Evolutionary conservation across 345 rosid species (phyloP).

Genomic region (Durio zibethinus): DNA sequence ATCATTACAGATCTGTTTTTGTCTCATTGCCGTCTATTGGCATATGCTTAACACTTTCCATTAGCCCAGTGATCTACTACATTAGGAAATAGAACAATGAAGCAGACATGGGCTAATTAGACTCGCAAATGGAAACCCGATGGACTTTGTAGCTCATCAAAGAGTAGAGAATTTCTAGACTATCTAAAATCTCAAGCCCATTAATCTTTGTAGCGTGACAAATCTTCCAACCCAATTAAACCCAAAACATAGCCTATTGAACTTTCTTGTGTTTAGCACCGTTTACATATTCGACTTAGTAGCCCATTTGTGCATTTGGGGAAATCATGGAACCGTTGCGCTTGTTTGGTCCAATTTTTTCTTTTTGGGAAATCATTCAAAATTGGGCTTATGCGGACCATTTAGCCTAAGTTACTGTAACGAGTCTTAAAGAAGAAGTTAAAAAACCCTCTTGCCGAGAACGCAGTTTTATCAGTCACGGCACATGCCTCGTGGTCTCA

Average conservation of each 20-base stretch:
- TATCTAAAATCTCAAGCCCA: too few relatives aligned
- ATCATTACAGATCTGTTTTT: conserved; percentile 13
- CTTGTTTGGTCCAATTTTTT: background rate
- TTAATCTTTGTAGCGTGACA: background rate
- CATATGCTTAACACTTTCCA: background rate
- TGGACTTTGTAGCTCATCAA: too few relatives aligned
- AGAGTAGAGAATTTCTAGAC: too few relatives aligned
- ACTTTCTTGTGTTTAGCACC: background rate
- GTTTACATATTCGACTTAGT: background rate
- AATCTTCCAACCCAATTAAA: background rate
- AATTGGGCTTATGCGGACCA: too few relatives aligned
- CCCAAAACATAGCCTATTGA: too few relatives aligned
- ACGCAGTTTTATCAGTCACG: background rate
- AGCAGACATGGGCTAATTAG: too few relatives aligned
- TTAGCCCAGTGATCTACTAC: background rate
- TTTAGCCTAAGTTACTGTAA: too few relatives aligned
- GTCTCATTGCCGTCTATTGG: background rate
- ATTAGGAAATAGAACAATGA: too few relatives aligned
- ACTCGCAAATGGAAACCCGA: too few relatives aligned
- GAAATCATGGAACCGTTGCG: background rate
- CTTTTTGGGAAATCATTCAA: too few relatives aligned
- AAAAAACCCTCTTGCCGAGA: too few relatives aligned
- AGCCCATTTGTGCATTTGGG: background rate
- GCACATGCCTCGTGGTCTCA: background rate
- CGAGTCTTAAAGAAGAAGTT: too few relatives aligned